Evolutionary conservation across 177 flowering plant species (phyloP), one percentile per base, ranked within the genome.

Genomic region (Vitis hybrid): DNA sequence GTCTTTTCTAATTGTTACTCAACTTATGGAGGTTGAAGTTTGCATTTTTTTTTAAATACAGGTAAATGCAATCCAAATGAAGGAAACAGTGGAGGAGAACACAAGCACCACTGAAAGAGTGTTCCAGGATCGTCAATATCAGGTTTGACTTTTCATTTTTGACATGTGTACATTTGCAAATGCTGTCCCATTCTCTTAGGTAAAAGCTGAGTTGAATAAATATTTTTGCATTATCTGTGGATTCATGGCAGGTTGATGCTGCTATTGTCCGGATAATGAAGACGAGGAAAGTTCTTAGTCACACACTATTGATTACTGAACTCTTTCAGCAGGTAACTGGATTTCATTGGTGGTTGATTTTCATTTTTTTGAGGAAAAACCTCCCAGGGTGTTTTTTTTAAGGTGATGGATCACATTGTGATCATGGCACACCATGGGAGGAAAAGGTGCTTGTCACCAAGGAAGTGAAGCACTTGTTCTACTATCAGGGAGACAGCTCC

Each of bases 231-330:
- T 2, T 18, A 20, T 44, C 55, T 11, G 18, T 62, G 59, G n/a
- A 28, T 71, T 0, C 33, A 19, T 62, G 68, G 64, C 82, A 96
- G 99, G 92, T 96, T 70, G 99, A 96, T 88, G 99, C 98, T 59
- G 99, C 99, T 38, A 96, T 96, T 80, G 98, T 96, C 69, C 91
- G 99, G 67, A 96, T 96, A 79, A 96, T 96, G 99, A 96, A 96
- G 86, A 96, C 99, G 0, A 85, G 99, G 77, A 96, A 96, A 83
- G 90, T 96, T 62, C 87, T 96, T 13, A 96, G 99, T 76, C 99
- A 96, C 81, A 96, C 99, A 0, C 94, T 96, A n/a, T 84, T 96
- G 80, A 96, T 96, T 71, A 96, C 99, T 15, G 99, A 96, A 68
- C 97, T 96, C 76, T 96, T 92, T 80, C 99, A 96, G 73, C 99